A percentile compares a stretch with the other conserved stretches of the same genome.
Conservation (phyloP, 495 filamentous ascomycete species). For the Entonaema liquescens region DNA sequence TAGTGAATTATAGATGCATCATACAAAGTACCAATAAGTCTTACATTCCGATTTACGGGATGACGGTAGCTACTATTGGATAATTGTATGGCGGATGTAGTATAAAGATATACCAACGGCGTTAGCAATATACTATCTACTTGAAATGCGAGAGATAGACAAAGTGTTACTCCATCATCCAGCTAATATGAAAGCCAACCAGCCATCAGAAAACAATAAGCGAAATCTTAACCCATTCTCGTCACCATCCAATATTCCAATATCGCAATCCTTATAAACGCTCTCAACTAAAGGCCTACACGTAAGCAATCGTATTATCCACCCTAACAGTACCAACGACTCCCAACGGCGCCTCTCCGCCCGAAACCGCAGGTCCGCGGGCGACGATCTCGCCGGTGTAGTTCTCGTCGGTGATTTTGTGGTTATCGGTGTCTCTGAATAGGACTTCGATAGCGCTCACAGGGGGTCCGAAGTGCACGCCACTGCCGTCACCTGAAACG, state of each 20-base stretch:
- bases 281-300: slow-evolving; percentile 21
- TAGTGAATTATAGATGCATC: not conserved
- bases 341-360: slow-evolving; percentile 66
- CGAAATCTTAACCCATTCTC: not conserved
- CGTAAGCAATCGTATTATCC: slow-evolving; percentile 64
- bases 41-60: too few relatives aligned
- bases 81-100: too few relatives aligned
- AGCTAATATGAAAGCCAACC: not conserved
- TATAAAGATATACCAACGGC: not conserved
- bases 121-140: not conserved
- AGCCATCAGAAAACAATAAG: not conserved
- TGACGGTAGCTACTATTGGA: too few relatives aligned
- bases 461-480: slow-evolving; percentile 83
- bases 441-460: slow-evolving; percentile 81
- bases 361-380: slow-evolving; percentile 72
- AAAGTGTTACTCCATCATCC: not conserved
- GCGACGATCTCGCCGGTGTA: slow-evolving; percentile 73
- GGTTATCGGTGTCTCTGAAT: slow-evolving; percentile 65
- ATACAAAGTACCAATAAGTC: too few relatives aligned
- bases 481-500: slow-evolving; percentile 58
- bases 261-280: not conserved
- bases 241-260: not conserved
- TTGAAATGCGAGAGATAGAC: not conserved
- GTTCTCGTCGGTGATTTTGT: slow-evolving; percentile 67
- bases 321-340: slow-evolving; percentile 63